phyloP scores from a whole-genome alignment of 139 green algal species.

The Haematococcus lacustris region DNA sequence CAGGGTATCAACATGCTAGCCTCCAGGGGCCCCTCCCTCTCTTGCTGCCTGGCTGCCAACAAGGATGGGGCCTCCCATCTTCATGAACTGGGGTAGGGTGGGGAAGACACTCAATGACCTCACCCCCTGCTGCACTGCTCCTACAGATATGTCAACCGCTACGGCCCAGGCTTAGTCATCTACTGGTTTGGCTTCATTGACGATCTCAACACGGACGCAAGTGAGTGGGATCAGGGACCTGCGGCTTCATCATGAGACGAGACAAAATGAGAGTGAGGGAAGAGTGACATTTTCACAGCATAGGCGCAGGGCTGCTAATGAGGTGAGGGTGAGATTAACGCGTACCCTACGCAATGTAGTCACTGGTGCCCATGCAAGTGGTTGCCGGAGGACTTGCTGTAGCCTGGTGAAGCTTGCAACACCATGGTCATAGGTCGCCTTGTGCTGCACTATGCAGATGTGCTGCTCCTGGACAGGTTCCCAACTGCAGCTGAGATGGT shows the following conservation, averaged over 20 bases:
- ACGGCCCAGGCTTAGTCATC: slow-evolving; percentile 81
- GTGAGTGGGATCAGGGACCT: not conserved
- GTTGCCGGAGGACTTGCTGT: not conserved
- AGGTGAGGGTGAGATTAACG: not conserved
- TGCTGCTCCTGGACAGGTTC: not conserved
- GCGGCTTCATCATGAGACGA: not conserved
- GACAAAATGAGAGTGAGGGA: not conserved
- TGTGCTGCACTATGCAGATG: too few species aligned
- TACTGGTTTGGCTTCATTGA: slow-evolving; percentile 85
- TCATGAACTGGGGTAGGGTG: too few species aligned
- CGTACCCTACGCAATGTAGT: not conserved
- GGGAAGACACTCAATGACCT: too few species aligned
- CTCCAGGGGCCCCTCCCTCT: too few species aligned
- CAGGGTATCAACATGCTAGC: too few species aligned
- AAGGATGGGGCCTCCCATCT: too few species aligned
- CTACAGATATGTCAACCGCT: slow-evolving; percentile 65
- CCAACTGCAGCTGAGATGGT: not conserved
- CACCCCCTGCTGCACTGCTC: too few species aligned
- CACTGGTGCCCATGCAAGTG: too few species aligned
- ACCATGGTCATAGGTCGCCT: too few species aligned
- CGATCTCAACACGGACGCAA: slow-evolving; percentile 35
- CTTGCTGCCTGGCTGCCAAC: too few species aligned
- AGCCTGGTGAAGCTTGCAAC: not conserved
- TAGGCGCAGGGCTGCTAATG: not conserved
- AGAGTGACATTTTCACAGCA: not conserved